Conservation (phyloP, 805 yeast species). For the Kodamaea jinghongensis region DNA sequence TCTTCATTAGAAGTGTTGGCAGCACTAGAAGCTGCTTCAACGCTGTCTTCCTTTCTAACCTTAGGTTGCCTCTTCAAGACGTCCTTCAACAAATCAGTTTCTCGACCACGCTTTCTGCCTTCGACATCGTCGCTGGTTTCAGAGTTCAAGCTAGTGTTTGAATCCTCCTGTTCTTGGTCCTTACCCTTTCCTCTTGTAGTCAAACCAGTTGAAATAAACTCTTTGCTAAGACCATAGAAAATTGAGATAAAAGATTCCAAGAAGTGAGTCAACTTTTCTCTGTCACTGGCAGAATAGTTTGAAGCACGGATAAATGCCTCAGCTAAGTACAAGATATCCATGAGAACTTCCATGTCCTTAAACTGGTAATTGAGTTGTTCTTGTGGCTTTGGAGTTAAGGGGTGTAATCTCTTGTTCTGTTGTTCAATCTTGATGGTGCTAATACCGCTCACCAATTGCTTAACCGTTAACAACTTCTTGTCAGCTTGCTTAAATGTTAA, state of each 20-base stretch:
- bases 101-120: conserved; percentile 49
- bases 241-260: conserved; percentile 66
- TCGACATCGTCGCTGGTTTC: conserved; percentile 17
- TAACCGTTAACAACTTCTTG: conserved; percentile 84
- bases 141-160: conserved; percentile 10
- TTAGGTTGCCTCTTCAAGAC: conserved; percentile 54
- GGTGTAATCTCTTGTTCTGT: conserved; percentile 79
- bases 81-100: conserved; percentile 55
- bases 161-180: conserved; percentile 13
- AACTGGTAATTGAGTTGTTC: conserved; percentile 64
- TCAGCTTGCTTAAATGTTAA: conserved; percentile 96
- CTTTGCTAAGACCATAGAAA: conserved; percentile 63
- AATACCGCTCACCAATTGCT: conserved; percentile 86
- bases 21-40: conserved; percentile 25
- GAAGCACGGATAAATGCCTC: conserved; percentile 68
- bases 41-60: conserved; percentile 33
- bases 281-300: conserved; percentile 75
- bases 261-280: conserved; percentile 71
- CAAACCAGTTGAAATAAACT: conserved; percentile 43
- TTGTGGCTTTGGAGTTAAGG: conserved; percentile 83
- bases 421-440: conserved; percentile 92
- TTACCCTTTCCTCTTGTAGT: conserved; percentile 17
- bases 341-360: conserved; percentile 63
- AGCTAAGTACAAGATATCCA: conserved; percentile 69
- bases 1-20: conserved; percentile 33